A percentile compares a stretch with the other conserved stretches of the same genome.
Conservation (phyloP, 2,329 filamentous ascomycete genomes). For the Biscogniauxia marginata region DNA sequence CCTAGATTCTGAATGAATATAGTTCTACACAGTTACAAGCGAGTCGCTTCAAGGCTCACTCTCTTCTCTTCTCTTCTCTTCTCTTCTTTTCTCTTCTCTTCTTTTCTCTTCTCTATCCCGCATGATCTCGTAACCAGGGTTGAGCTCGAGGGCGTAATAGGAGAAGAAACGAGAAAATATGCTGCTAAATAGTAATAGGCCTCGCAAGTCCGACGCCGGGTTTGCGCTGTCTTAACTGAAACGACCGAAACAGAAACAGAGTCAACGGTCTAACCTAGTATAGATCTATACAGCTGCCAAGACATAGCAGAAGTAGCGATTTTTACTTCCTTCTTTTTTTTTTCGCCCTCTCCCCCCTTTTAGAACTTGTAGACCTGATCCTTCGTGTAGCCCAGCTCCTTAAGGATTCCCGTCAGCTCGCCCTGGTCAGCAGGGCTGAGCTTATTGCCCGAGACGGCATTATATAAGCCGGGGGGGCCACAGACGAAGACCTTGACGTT, state of each 20-base stretch:
- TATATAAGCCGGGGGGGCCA: conserved; percentile 89
- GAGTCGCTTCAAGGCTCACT: not conserved
- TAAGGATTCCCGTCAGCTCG: conserved; percentile 76
- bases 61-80: not conserved
- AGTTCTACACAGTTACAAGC: not conserved
- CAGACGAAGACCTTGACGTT: conserved; percentile 98
- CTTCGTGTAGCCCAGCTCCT: conserved; percentile 79
- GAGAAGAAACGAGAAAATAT: not conserved
- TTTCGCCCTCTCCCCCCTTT: not conserved
- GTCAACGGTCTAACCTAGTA: not conserved
- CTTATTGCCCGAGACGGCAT: conserved; percentile 87
- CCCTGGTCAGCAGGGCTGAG: conserved; percentile 92
- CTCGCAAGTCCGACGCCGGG: not conserved
- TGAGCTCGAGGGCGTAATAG: not conserved
- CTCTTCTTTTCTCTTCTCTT: not conserved
- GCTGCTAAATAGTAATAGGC: not conserved
- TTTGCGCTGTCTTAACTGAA: not conserved
- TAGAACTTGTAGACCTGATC: conserved; percentile 98
- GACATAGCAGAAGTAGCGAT: not conserved
- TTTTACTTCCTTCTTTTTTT: not conserved
- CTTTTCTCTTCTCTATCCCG: not conserved
- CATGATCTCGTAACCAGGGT: not conserved
- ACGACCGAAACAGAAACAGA: not conserved
- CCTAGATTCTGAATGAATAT: not conserved
- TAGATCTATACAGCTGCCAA: not conserved